Conservation (phyloP, 2,329 filamentous ascomycete species). For the Paraphoma sp. region DNA sequence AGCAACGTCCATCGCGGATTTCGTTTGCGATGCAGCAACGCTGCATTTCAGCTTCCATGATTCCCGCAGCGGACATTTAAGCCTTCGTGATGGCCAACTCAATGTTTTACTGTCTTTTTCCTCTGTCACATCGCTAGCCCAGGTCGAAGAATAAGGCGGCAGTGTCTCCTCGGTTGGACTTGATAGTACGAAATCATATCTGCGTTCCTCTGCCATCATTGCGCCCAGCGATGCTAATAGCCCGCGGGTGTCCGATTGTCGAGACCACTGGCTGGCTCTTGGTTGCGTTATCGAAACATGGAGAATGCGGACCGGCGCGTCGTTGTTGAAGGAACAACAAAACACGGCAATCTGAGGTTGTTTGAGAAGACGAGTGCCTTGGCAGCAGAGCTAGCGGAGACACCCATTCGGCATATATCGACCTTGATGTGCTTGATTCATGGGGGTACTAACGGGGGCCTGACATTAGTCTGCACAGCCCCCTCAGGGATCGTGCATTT, state of each 20-base stretch:
- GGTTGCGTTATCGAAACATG: neutral
- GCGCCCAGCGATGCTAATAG: too few species aligned
- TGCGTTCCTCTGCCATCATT: neutral
- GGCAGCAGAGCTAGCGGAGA: neutral
- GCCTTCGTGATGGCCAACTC: conserved; percentile 7
- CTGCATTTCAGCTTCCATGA: conserved; percentile 2
- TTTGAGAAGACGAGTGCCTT: neutral
- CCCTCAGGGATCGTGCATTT: neutral
- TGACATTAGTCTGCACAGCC: neutral
- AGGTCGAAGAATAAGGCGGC: conserved; percentile 5
- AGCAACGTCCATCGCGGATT: neutral
- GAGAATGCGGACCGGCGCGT: neutral
- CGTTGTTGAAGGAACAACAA: neutral
- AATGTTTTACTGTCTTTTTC: neutral
- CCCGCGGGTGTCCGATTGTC: too few species aligned
- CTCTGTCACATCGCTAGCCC: conserved; percentile 6
- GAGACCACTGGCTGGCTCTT: too few species aligned
- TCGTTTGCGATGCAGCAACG: neutral
- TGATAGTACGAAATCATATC: neutral
- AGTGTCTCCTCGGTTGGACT: conserved; percentile 1
- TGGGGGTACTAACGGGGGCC: neutral
- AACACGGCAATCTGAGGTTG: neutral
- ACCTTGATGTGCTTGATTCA: neutral
- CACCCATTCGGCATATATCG: neutral
- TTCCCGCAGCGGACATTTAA: conserved; percentile 1